Evolutionary conservation across 495 filamentous ascomycete genomes (phyloP).

Genomic region (Penicillium pulvis): DNA sequence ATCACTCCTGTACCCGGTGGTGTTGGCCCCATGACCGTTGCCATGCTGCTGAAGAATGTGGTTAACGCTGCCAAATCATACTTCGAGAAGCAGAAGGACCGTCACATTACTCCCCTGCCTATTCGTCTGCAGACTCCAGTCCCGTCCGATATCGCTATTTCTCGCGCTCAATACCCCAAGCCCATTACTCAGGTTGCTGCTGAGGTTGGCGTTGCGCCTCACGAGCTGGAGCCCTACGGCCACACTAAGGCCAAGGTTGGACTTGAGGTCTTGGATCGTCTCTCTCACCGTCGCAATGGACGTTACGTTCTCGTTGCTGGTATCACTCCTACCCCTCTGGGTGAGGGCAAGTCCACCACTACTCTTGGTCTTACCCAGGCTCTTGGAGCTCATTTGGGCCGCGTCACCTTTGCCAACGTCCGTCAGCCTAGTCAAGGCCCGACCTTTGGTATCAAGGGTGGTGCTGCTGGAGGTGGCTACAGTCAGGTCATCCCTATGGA

Average conservation of each 20-base stretch:
- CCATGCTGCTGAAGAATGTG: constrained; percentile 93
- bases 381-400: constrained; percentile 84
- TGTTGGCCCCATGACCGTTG: constrained; percentile 97
- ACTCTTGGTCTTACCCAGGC: constrained; percentile 94
- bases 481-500: constrained; percentile 99
- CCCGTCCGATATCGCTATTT: constrained; percentile 92
- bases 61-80: constrained; percentile 77
- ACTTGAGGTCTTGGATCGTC: constrained; percentile 74
- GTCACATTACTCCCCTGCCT: constrained; percentile 76
- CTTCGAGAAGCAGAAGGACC: constrained; percentile 77
- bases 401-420: constrained; percentile 92
- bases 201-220: constrained; percentile 80
- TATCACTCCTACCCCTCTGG: constrained; percentile 96
- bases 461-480: constrained; percentile 95
- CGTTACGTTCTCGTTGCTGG: constrained; percentile 90
- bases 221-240: constrained; percentile 93
- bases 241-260: constrained; percentile 94
- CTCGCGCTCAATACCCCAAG: constrained; percentile 86
- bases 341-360: constrained; percentile 98
- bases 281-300: constrained; percentile 84
- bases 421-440: constrained; percentile 96
- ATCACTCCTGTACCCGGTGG: constrained; percentile 97
- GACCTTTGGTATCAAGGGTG: constrained; percentile 98
- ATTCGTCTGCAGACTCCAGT: constrained; percentile 75
- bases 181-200: constrained; percentile 78